These are phyloP conservation scores for Pseudopyrenochaeta lycopersici DNA, from an alignment of 2,329 filamentous ascomycete species.

Conservation along the genomic window DNA sequence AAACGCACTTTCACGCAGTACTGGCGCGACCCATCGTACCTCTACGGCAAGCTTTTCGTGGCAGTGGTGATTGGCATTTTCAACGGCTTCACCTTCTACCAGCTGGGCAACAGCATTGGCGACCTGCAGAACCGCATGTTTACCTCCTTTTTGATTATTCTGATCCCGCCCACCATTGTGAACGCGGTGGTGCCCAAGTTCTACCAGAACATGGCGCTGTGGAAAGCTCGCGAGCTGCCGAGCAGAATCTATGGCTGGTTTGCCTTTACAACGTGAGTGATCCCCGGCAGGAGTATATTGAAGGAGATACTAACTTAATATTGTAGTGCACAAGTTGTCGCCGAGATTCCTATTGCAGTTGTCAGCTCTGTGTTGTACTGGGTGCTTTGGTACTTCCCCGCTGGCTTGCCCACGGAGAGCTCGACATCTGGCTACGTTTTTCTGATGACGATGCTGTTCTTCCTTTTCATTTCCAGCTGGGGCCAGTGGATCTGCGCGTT, in stretches of 20 bases:
- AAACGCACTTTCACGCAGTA: slow-evolving; percentile 76
- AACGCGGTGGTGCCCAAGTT: slow-evolving; percentile 82
- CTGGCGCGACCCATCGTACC: slow-evolving; percentile 79
- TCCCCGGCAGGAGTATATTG: not conserved
- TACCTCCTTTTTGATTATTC: slow-evolving; percentile 68
- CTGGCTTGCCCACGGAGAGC: slow-evolving; percentile 72
- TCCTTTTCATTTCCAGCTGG: slow-evolving; percentile 77
- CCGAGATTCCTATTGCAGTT: slow-evolving; percentile 76
- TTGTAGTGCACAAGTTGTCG: slow-evolving; percentile 73
- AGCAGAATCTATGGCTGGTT: slow-evolving; percentile 80
- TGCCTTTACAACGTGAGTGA: slow-evolving; percentile 62
- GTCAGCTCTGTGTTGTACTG: slow-evolving; percentile 73
- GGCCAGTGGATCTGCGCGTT: slow-evolving; percentile 88
- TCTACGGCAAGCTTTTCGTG: slow-evolving; percentile 80
- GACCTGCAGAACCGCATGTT: slow-evolving; percentile 84
- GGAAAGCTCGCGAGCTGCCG: slow-evolving; percentile 77
- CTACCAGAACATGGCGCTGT: slow-evolving; percentile 75
- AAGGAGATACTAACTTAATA: not conserved
- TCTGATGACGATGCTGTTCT: slow-evolving; percentile 81
- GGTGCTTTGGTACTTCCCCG: slow-evolving; percentile 79
- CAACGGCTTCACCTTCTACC: slow-evolving; percentile 81
- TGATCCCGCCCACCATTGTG: slow-evolving; percentile 73
- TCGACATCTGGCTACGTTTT: slow-evolving; percentile 77
- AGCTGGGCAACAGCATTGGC: slow-evolving; percentile 69
- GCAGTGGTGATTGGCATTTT: slow-evolving; percentile 77